phyloP scores from a whole-genome alignment of 805 yeast species.

The Spencermartinsiella europaea region DNA sequence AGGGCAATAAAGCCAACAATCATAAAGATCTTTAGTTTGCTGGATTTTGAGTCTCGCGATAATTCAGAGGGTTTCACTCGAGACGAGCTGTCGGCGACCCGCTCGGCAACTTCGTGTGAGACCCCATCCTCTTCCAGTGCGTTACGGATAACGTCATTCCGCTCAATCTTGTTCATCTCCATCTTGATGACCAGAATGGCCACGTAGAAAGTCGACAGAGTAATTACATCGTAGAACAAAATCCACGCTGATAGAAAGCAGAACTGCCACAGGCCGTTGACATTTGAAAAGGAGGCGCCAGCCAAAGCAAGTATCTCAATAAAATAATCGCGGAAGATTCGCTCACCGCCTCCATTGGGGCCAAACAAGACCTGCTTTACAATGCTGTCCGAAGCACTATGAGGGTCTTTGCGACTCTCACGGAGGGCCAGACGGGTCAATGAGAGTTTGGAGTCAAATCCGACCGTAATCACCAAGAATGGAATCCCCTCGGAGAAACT shows the following conservation, averaged over 20 bases:
- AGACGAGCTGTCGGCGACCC: constrained; percentile 45
- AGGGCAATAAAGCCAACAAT: constrained; percentile 31
- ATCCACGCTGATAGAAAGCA: constrained; percentile 70
- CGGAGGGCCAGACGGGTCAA: constrained; percentile 45
- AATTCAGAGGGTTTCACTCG: constrained; percentile 15
- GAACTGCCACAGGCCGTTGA: constrained; percentile 74
- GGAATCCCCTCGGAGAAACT: constrained; percentile 89
- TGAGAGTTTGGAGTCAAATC: constrained; percentile 79
- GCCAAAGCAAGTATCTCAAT: constrained; percentile 67
- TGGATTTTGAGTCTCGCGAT: constrained; percentile 10
- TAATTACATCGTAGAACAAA: constrained; percentile 61
- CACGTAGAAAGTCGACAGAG: constrained; percentile 75
- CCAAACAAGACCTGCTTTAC: constrained; percentile 34
- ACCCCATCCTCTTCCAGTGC: constrained; percentile 93
- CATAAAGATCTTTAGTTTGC: constrained; percentile 28
- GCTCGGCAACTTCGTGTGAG: constrained; percentile 63
- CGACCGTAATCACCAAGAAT: constrained; percentile 84
- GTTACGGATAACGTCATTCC: constrained; percentile 68
- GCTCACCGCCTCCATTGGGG: constrained; percentile 36
- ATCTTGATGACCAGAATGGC: constrained; percentile 82
- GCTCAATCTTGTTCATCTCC: constrained; percentile 80
- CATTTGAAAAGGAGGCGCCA: constrained; percentile 48
- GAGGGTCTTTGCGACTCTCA: constrained; percentile 16
- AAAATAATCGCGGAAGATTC: constrained; percentile 68
- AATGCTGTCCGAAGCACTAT: constrained; percentile 28